Evolutionary conservation across 2,329 filamentous ascomycete genomes (phyloP).

Genomic region (Hypoxylon sp.): DNA sequence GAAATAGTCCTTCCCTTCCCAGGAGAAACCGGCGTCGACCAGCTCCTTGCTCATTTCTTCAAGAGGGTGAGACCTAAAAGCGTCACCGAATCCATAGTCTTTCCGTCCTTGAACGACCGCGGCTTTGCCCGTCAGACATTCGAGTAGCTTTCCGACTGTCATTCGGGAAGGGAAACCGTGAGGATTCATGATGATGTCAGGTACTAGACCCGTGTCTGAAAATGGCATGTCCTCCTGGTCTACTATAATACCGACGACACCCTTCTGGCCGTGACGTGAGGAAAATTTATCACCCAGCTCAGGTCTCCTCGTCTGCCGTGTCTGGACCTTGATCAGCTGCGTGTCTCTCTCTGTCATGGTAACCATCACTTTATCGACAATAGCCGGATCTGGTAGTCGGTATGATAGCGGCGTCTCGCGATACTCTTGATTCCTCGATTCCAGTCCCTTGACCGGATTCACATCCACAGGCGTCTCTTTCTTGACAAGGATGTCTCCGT

Average conservation of each 20-base stretch:
- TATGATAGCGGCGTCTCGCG: slow-evolving; percentile 78
- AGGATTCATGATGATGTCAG: slow-evolving; percentile 99
- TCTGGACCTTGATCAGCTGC: slow-evolving; percentile 91
- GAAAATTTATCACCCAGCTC: slow-evolving; percentile 99
- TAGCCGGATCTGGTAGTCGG: slow-evolving; percentile 81
- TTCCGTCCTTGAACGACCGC: slow-evolving; percentile 84
- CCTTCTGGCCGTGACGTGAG: slow-evolving; percentile 97
- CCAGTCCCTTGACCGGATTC: slow-evolving; percentile 73
- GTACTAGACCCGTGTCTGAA: slow-evolving; percentile 86
- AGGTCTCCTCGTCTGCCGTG: slow-evolving; percentile 91
- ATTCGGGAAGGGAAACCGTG: slow-evolving; percentile 99
- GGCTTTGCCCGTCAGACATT: slow-evolving; percentile 93
- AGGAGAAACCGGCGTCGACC: slow-evolving; percentile 89
- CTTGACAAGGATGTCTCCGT: slow-evolving; percentile 87
- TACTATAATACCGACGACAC: slow-evolving; percentile 95
- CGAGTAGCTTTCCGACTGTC: slow-evolving; percentile 98
- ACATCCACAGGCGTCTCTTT: slow-evolving; percentile 87
- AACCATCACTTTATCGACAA: slow-evolving; percentile 96
- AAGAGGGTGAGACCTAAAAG: slow-evolving; percentile 83
- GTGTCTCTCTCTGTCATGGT: slow-evolving; percentile 88
- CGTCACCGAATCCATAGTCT: slow-evolving; percentile 83
- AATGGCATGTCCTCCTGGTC: slow-evolving; percentile 98
- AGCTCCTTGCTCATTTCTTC: slow-evolving; percentile 89
- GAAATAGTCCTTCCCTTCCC: slow-evolving; percentile 96
- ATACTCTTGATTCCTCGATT: slow-evolving; percentile 68